These are phyloP conservation scores for Aureobasidium sp. DNA, from an alignment of 2,329 filamentous ascomycete genomes.

Conservation along the genomic window DNA sequence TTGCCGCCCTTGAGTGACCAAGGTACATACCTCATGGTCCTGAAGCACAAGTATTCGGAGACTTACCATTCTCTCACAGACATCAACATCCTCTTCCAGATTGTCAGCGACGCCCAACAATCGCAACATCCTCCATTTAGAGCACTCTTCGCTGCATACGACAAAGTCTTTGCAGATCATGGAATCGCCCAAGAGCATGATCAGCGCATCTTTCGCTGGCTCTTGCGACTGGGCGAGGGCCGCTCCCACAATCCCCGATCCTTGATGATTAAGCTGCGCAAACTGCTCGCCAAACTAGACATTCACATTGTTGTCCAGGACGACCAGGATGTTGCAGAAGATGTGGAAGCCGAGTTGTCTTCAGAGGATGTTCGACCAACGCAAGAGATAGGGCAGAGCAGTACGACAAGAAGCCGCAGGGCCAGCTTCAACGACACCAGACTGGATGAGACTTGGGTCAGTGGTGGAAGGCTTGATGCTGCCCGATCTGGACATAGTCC, in stretches of 20 bases:
- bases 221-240: constrained; percentile 63
- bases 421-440: constrained; percentile 50
- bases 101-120: constrained; percentile 65
- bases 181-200: constrained; percentile 67
- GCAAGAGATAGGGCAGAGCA: background rate
- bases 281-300: constrained; percentile 60
- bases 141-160: constrained; percentile 75
- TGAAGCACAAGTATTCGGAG: background rate
- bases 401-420: constrained; percentile 6
- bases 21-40: constrained; percentile 24
- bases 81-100: constrained; percentile 69
- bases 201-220: constrained; percentile 66
- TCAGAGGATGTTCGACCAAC: background rate
- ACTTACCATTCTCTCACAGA: constrained; percentile 45
- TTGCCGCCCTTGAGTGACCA: constrained; percentile 36
- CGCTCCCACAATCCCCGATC: constrained; percentile 38
- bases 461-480: constrained; percentile 22
- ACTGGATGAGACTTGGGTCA: constrained; percentile 45
- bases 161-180: constrained; percentile 63
- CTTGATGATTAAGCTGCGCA: constrained; percentile 63
- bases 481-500: background rate
- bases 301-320: constrained; percentile 60
- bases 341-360: background rate
- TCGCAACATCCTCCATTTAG: constrained; percentile 62
- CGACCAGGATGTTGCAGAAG: constrained; percentile 9